phyloP scores from a whole-genome alignment of 441 rosid genomes.

The Daphne laureola region DNA sequence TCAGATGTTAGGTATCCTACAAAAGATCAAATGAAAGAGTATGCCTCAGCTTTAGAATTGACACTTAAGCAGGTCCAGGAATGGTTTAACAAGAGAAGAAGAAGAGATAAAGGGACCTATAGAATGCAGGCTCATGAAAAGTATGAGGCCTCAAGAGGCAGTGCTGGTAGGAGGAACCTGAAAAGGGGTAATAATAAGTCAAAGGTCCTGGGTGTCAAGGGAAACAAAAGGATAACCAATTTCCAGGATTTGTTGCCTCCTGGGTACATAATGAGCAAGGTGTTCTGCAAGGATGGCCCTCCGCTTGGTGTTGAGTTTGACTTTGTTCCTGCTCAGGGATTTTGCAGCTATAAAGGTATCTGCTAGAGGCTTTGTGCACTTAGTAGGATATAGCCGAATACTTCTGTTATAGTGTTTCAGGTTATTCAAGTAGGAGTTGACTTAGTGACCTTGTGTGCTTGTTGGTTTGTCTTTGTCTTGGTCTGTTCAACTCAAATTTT shows the following conservation, averaged over 20 bases:
- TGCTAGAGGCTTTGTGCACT: conserved; percentile 2
- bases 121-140: conserved; percentile 19
- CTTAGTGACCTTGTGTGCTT: not conserved
- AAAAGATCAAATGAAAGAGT: conserved; percentile 37
- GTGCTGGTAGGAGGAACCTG: conserved; percentile 17
- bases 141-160: conserved; percentile 7
- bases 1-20: conserved; percentile 64
- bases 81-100: conserved; percentile 75
- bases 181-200: conserved; percentile 8
- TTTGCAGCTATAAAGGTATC: conserved; percentile 31
- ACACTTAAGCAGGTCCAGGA: conserved; percentile 63
- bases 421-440: not conserved
- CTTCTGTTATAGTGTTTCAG: not conserved
- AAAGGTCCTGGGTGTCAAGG: conserved; percentile 16
- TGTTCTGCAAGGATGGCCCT: conserved; percentile 91
- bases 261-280: conserved; percentile 48
- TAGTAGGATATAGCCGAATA: conserved; percentile 3
- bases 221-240: conserved; percentile 15
- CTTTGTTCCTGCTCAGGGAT: conserved; percentile 36
- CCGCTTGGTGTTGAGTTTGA: conserved; percentile 69
- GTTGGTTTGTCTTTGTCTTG: not conserved
- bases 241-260: conserved; percentile 54
- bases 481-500: not conserved
- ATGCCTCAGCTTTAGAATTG: conserved; percentile 48
- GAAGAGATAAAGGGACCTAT: conserved; percentile 36